Evolutionary conservation across 2,329 filamentous ascomycete species (phyloP).

Genomic region (Fusarium lyarnte): DNA sequence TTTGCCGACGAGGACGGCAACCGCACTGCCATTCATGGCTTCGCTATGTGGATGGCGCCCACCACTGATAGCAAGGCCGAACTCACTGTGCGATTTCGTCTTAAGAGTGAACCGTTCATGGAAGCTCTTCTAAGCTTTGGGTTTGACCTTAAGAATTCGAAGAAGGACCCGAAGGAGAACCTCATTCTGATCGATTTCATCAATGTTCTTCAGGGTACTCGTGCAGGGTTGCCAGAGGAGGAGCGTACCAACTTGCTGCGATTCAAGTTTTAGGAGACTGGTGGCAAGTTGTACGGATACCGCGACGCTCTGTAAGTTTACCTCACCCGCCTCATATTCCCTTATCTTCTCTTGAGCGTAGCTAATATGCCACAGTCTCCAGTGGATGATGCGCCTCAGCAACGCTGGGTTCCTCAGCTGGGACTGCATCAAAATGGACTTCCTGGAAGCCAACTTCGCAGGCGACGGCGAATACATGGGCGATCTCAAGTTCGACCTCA

Average conservation of each 20-base stretch:
- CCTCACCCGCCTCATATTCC: too few relatives aligned
- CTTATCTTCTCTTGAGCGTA: rapidly evolving
- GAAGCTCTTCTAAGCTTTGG: not conserved
- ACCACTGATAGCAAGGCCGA: not conserved
- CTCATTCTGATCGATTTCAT: constrained; percentile 7
- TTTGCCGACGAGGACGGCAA: not conserved
- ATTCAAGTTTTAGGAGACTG: not conserved
- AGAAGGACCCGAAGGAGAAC: not conserved
- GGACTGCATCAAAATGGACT: not conserved
- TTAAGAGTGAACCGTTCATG: not conserved
- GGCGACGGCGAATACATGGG: not conserved
- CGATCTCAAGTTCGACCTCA: not conserved
- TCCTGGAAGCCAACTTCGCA: not conserved
- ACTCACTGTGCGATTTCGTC: constrained; percentile 1
- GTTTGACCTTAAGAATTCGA: not conserved
- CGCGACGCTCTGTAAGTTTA: constrained; percentile 16
- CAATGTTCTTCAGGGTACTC: constrained; percentile 1
- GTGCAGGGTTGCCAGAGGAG: not conserved
- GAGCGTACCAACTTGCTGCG: not conserved
- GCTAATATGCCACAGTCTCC: not conserved
- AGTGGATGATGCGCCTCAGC: constrained; percentile 29
- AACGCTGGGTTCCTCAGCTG: not conserved
- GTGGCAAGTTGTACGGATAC: not conserved
- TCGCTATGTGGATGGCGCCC: constrained; percentile 21
- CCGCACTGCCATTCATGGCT: not conserved